Percentiles rank a stretch among this genome's conserved stretches.
Evolutionary conservation across 495 filamentous ascomycete species (phyloP).

Genomic region (Aspergillus cristatus): DNA sequence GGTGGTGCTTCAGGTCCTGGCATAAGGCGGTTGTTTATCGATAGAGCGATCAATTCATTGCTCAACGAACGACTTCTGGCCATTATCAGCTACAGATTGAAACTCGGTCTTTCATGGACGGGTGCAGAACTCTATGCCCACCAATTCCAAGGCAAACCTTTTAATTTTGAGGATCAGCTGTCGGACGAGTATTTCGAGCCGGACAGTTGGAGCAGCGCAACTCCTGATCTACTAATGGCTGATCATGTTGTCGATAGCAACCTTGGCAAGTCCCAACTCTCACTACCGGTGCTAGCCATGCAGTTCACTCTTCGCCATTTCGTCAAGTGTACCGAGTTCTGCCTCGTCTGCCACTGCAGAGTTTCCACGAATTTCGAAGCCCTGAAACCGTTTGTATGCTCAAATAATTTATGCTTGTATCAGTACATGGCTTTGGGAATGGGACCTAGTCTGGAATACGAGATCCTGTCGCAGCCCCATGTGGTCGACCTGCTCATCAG

Average conservation of each 20-base stretch:
- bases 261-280: conserved; percentile 18
- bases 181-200: conserved; percentile 7
- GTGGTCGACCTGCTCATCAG: conserved; percentile 82
- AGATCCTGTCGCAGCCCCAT: conserved; percentile 68
- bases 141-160: conserved; percentile 28
- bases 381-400: conserved; percentile 89
- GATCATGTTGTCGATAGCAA: conserved; percentile 42
- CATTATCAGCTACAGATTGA: conserved; percentile 51
- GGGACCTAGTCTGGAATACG: conserved; percentile 76
- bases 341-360: conserved; percentile 73
- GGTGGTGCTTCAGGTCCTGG: neutral
- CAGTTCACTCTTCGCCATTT: conserved; percentile 76
- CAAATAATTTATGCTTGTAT: conserved; percentile 68
- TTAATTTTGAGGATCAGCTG: conserved; percentile 1
- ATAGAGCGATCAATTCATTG: conserved; percentile 59
- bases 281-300: conserved; percentile 66
- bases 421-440: conserved; percentile 89
- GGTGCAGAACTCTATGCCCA: conserved; percentile 55
- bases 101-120: conserved; percentile 52
- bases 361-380: conserved; percentile 66
- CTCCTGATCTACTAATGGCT: conserved; percentile 23
- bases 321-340: conserved; percentile 78
- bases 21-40: conserved; percentile 57
- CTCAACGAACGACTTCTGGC: conserved; percentile 58
- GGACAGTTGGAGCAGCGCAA: conserved; percentile 19